Base-by-base conservation (phyloP, 768 basidiomycete genomes). In the Leucocoprinus leucothites region DNA sequence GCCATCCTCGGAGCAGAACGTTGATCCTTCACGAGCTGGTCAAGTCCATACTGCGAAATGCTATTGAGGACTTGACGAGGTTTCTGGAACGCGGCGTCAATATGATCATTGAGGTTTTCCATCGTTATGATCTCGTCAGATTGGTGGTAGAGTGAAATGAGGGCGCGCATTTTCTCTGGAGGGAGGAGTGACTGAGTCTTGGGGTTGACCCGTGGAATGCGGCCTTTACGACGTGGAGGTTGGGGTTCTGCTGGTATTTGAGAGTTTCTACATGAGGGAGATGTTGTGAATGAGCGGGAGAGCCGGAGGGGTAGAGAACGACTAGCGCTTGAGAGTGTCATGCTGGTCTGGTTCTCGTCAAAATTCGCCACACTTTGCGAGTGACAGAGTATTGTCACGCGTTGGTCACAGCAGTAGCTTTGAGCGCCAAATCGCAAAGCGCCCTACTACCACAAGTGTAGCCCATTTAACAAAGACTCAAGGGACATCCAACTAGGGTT, bases 81-180 rank as follows among this genome's bases (percentile, higher is more conserved):
- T 11, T 64, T 57, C 3, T 77, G 60, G 61, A 92, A 91, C 1
- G 83, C 84, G 14, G 77, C 67, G 69, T 90, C 86, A 52, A 91
- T 91, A 53, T 71, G 73, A 19, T 76, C 63, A 18, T 80, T 76
- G 26, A 93, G 80, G 63, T 81, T 91, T 59, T 88, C 85, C 19
- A 74, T 73, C 9, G 89, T 89, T 59, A 93, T 79, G 72, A 88
- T 90, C 1, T 74, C 71, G 54, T 82, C 82, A 47, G 85, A 71
- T 71, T 89, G 82, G 73, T 93, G 89, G 73, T 91, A 92, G 51
- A 92, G 79, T 9, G 82, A 77, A 58, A 91, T 79, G 58, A 91
- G 83, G 2, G 87, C 85, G 57, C 87, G 86, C 74, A 90, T 75
- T 71, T 80, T 81, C 19, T 78, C 73, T 2, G 76, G 74, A 2